Evolutionary conservation across 1,284 basidiomycete species (phyloP).

Genomic region (Psilocybe mexicana): DNA sequence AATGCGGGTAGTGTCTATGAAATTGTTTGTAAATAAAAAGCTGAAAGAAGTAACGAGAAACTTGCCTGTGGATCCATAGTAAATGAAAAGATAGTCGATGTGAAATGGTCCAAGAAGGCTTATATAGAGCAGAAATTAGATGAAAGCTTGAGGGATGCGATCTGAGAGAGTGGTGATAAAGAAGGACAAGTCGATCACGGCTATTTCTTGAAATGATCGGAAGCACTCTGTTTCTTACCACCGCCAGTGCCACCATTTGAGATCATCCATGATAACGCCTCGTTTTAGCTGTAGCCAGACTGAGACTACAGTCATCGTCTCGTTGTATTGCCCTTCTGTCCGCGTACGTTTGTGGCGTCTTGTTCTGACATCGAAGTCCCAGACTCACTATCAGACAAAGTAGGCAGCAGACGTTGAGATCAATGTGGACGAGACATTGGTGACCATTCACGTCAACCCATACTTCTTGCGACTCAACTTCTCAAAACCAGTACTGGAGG

Average conservation of each 20-base stretch:
- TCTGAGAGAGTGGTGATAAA: background rate
- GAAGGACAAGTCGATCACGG: background rate
- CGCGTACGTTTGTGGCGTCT: constrained; percentile 50
- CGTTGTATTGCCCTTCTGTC: constrained; percentile 75
- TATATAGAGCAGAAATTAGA: background rate
- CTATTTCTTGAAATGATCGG: background rate
- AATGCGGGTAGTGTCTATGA: constrained; percentile 61
- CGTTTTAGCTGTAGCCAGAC: constrained; percentile 75
- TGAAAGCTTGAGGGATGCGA: background rate
- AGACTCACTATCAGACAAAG: constrained; percentile 27
- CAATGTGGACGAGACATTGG: constrained; percentile 65
- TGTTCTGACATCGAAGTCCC: constrained; percentile 7
- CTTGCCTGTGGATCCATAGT: constrained; percentile 64
- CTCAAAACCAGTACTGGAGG: constrained; percentile 61
- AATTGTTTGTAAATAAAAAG: constrained; percentile 1
- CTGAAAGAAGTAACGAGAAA: background rate
- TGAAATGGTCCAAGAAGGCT: background rate
- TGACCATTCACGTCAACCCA: constrained; percentile 77
- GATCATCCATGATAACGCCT: constrained; percentile 70
- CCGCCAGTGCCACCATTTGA: background rate
- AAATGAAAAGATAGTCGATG: background rate
- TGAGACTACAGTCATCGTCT: constrained; percentile 55
- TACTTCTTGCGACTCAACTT: constrained; percentile 81
- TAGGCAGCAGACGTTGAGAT: constrained; percentile 81
- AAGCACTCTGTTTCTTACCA: background rate